These are phyloP conservation scores for Chenopodium berlandieri DNA, from an alignment of 148 eudicot species.

Conservation along the genomic window DNA sequence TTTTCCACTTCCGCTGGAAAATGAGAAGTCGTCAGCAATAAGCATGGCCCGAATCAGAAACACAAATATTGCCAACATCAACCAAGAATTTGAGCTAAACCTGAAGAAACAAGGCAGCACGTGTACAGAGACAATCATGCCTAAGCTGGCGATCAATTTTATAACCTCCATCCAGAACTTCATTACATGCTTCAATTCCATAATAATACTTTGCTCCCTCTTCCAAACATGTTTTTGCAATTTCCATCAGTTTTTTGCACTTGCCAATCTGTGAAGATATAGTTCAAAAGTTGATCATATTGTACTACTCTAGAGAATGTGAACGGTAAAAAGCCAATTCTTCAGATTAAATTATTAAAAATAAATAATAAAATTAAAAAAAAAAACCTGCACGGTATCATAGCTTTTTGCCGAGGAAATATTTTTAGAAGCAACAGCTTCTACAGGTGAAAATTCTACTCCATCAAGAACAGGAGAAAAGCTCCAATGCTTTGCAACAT, in stretches of 20 bases:
- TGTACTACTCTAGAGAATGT: not conserved
- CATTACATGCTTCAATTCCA: conserved; percentile 94
- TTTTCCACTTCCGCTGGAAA: conserved; percentile 86
- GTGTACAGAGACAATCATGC: conserved; percentile 82
- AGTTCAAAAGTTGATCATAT: not conserved
- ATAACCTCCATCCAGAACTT: conserved; percentile 72
- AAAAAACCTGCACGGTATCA: conserved; percentile 47
- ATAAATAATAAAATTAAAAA: not conserved
- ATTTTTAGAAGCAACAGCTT: conserved; percentile 33
- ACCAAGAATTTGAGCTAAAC: conserved; percentile 32
- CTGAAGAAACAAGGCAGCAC: conserved; percentile 93
- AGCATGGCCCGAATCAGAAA: conserved; percentile 11
- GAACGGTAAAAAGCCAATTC: not conserved
- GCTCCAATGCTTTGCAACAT: conserved; percentile 52
- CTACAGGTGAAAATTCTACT: conserved; percentile 41
- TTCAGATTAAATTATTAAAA: too few species aligned
- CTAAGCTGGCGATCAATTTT: conserved; percentile 52
- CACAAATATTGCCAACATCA: conserved; percentile 15
- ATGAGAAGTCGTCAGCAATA: conserved; percentile 9
- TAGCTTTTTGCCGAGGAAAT: conserved; percentile 36
- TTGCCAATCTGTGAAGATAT: conserved; percentile 54
- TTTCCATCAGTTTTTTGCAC: conserved; percentile 70
- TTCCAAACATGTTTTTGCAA: conserved; percentile 64
- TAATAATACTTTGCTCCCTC: conserved; percentile 52
- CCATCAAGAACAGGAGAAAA: conserved; percentile 49